Conservation (phyloP, 805 yeast genomes). For the Kodamaea fukazawae region DNA sequence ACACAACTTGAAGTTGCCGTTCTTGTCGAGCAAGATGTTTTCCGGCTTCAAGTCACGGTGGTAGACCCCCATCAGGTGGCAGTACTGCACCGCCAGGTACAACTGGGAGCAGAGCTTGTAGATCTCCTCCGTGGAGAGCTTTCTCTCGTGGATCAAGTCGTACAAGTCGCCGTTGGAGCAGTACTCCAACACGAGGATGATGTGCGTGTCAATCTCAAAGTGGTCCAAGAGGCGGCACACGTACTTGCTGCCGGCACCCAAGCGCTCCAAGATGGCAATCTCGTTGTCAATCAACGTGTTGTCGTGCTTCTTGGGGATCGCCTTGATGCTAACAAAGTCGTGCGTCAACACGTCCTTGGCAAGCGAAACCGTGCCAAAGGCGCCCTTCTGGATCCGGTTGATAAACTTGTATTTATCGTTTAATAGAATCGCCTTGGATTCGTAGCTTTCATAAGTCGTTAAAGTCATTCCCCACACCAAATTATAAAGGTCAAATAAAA, state of each 20-base stretch:
- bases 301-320: constrained; percentile 47
- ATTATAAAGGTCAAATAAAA: not conserved
- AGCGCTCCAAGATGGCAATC: constrained; percentile 38
- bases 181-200: constrained; percentile 62
- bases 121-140: constrained; percentile 12
- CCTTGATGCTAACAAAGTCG: constrained; percentile 51
- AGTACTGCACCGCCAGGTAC: constrained; percentile 47
- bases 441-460: constrained; percentile 35
- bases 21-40: constrained; percentile 50
- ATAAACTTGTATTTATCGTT: constrained; percentile 42
- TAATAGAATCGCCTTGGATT: constrained; percentile 31
- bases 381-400: constrained; percentile 51
- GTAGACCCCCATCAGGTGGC: constrained; percentile 56
- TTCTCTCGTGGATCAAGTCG: constrained; percentile 45
- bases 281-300: constrained; percentile 44
- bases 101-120: constrained; percentile 42
- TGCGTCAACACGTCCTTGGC: constrained; percentile 39
- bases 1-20: constrained; percentile 55
- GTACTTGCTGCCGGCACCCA: constrained; percentile 37
- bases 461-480: constrained; percentile 5
- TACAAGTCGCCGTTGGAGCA: constrained; percentile 67
- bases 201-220: constrained; percentile 52
- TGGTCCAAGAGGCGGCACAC: constrained; percentile 58
- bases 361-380: constrained; percentile 59
- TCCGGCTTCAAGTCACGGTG: constrained; percentile 61